Base-by-base conservation (phyloP, 208 protist genomes). In the Crithidia acanthocephali region DNA sequence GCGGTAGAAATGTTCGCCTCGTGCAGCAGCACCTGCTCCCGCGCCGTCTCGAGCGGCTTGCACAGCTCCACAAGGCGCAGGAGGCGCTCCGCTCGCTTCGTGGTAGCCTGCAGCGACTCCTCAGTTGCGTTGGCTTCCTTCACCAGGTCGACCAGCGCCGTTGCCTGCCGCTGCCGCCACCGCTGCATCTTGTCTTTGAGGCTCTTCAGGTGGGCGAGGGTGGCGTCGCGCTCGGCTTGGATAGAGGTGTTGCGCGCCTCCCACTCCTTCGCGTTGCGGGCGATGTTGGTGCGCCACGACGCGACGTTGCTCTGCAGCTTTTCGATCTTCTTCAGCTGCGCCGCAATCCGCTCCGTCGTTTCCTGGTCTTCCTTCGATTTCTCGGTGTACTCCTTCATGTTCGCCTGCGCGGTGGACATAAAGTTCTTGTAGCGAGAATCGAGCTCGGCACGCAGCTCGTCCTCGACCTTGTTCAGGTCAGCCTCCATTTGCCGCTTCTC, bases 301-400 rank as follows among this genome's bases (percentile, higher is more conserved):
- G 84, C 77, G 33, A 98, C 87, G 45, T 66, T 94, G 60, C 97
- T 92, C 69, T 99, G 96, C 62, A 98, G 82, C 33, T 96, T 95
- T 61, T 98, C 95, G 50, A 99, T 98, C 82, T 96, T 92, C 60
- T 94, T 94, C 50, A 97, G 78, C 73, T 98, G 94, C 27, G 79
- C 74, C 0, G 81, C 96, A 66, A 96, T 98, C 57, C 79, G 81
- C 63, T 95, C 87, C 20, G 94, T 95, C 1, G 89, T 95, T 59
- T 98, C 95, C 35, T 90, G 79, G 73, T 99, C 96, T 56, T 97
- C 91, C 62, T 98, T 98, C 16, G 95, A 97, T 68, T 98, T 92
- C 65, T 98, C 94, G 68, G 94, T 94, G 79, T 98, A 98, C 70
- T 98, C 91, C 73, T 98, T 97, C 93, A 98, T 98, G 59, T 96